Percentiles rank a stretch among this genome's conserved stretches.
Evolutionary conservation across 1,139 yeast species (phyloP).

Genomic region (Yamadazyma triangularis): DNA sequence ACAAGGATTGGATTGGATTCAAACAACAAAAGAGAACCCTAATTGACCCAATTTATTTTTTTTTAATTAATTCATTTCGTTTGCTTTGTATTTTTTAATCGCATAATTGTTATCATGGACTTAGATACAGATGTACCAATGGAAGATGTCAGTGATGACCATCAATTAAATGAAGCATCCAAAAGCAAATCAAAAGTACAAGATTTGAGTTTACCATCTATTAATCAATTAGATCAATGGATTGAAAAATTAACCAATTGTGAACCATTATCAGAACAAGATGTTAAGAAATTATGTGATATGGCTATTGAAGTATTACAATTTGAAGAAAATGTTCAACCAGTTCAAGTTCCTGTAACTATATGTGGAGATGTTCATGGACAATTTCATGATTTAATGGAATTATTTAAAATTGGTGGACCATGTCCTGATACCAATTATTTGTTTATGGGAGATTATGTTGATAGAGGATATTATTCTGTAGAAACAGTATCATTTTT

Average conservation of each 20-base stretch:
- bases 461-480: conserved; percentile 93
- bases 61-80: too few relatives aligned
- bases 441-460: conserved; percentile 90
- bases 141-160: conserved; percentile 64
- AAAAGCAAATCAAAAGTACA: conserved; percentile 12
- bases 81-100: neutral
- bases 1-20: too few relatives aligned
- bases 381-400: conserved; percentile 91
- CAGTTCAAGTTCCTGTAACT: conserved; percentile 89
- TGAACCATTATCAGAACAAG: conserved; percentile 78
- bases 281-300: conserved; percentile 75
- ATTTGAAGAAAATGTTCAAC: conserved; percentile 90
- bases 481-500: conserved; percentile 87
- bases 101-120: conserved; percentile 37
- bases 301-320: conserved; percentile 92
- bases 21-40: too few relatives aligned
- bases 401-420: conserved; percentile 87
- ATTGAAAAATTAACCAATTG: conserved; percentile 74
- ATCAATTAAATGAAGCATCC: conserved; percentile 14
- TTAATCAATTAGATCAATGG: conserved; percentile 82
- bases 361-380: conserved; percentile 99
- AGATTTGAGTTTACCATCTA: conserved; percentile 28
- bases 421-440: conserved; percentile 83
- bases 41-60: too few relatives aligned
- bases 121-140: conserved; percentile 66